Base-by-base conservation (phyloP, 2,329 filamentous ascomycete genomes). In the Lecanicillium sp. region DNA sequence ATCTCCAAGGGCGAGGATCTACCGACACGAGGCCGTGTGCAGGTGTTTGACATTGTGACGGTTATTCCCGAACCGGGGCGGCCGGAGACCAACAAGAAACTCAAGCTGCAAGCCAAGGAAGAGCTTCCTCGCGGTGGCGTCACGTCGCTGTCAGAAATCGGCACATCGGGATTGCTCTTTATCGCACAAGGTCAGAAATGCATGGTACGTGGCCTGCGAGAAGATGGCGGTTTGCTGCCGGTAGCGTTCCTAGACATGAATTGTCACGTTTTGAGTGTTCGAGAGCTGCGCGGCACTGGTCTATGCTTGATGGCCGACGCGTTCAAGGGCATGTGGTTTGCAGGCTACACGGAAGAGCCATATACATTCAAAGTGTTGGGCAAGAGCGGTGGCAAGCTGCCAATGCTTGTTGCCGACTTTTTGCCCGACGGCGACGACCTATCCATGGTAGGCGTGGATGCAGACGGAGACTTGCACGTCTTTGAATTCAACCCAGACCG, bases 211-310 rank as follows among this genome's bases (percentile, higher is more conserved):
- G 92, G 92, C 29, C 71, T 98, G 3, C 95, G 95, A 58, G 92
- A 98, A 59, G 92, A 98, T 55, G 87, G 89, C 1, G 88, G 85
- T 2, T 73, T 96, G 37, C 70, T 96, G 1, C 92, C 92, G 0
- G 90, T 98, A 4, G 92, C 92, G 0, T 98, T 98, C 55, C 84
- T 98, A 71, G 92, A 98, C 54, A 94, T 95, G 80, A 92, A 86
- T 63, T 94, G 85, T 60, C 92, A 95, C 52, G 86, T 95, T 11
- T 85, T 80, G 3, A 78, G 83, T n/a, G 75, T 87, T 38, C 92
- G 89, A 54, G 85, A 87, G 51, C 71, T 98, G 14, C 79, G 80
- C 4, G 79, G 83, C 2, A 94, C 87, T 1, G 89, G 90, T 1
- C 71, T 98, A 56, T 88, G 85, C 52, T 70, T 95, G 9, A 80